Evolutionary conservation across 176 grass and related monocot genomes (phyloP), one percentile per base, ranked within the genome.

Genomic region (Musa beccarii): DNA sequence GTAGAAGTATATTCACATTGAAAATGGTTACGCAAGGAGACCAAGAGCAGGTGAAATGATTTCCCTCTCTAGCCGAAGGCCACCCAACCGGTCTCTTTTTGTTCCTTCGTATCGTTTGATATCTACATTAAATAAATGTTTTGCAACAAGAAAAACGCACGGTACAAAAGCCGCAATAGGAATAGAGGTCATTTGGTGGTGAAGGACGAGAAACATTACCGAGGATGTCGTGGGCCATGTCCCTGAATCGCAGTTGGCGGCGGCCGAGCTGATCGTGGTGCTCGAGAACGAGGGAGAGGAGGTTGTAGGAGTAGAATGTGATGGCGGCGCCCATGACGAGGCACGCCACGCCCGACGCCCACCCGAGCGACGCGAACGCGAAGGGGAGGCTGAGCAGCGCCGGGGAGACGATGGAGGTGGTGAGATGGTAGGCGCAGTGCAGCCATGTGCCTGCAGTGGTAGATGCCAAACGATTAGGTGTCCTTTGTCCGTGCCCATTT

Each of bases 281-380:
- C 86, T 97, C 94, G 21, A 97, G 88, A 24, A 97, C 90, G 28
- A 76, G 63, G 64, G 94, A 93, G 82, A 97, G 79, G 83, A 97
- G 94, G 78, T 97, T 97, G 86, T 97, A 97, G 22, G 94, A 97
- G 82, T 97, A 97, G 87, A 97, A 97, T 51, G 94, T 82, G 67
- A 93, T 86, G 43, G 62, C 57, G 8, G 88, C 86, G 49, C 86
- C 94, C 71, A 84, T 62, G 66, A 82, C 56, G 19, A 97, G 87
- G 84, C 84, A 90, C 20, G 78, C 69, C 51, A 93, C 63, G 54
- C 88, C 94, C 1, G 84, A 77, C 29, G 62, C 24, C 94, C 94
- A 97, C 23, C 94, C 87, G 71, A 97, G 70, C 26, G 75, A 77
- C 17, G 88, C 88, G 76, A 97, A 93, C 49, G 94, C 94, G 62